These are phyloP conservation scores for Venturia aucupariae DNA, from an alignment of 2,329 filamentous ascomycete species.

Conservation along the genomic window DNA sequence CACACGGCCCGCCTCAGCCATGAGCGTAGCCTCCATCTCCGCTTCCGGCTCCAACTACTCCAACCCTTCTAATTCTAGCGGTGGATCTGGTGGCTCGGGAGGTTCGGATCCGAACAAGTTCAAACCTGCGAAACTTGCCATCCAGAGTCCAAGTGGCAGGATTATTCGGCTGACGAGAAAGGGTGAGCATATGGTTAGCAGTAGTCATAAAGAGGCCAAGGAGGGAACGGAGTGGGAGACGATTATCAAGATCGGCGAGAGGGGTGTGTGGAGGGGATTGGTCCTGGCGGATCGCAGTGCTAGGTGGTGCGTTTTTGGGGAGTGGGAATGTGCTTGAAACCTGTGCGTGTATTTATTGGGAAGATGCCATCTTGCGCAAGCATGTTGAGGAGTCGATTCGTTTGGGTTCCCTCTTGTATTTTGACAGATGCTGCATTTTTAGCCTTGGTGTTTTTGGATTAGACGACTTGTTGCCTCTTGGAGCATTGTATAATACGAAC, in stretches of 20 bases:
- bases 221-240: constrained; percentile 79
- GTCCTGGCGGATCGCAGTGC: constrained; percentile 77
- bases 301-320: constrained; percentile 85
- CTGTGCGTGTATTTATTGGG: not conserved
- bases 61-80: constrained; percentile 40
- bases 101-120: constrained; percentile 41
- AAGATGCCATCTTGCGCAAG: not conserved
- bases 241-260: constrained; percentile 81
- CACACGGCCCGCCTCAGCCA: constrained; percentile 46
- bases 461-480: not conserved
- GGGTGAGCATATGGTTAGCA: constrained; percentile 52
- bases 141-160: constrained; percentile 89
- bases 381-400: not conserved
- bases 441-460: not conserved
- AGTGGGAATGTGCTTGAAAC: constrained; percentile 59
- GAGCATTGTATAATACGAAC: not conserved
- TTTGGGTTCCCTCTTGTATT: not conserved
- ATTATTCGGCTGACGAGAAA: constrained; percentile 82
- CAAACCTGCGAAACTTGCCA: constrained; percentile 91
- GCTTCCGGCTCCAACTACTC: constrained; percentile 41
- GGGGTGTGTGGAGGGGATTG: constrained; percentile 69
- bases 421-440: constrained; percentile 1
- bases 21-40: constrained; percentile 51
- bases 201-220: constrained; percentile 47
- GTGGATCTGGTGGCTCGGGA: constrained; percentile 31